Conservation (phyloP, 441 rosid genomes). For the Biscutella auriculata region DNA sequence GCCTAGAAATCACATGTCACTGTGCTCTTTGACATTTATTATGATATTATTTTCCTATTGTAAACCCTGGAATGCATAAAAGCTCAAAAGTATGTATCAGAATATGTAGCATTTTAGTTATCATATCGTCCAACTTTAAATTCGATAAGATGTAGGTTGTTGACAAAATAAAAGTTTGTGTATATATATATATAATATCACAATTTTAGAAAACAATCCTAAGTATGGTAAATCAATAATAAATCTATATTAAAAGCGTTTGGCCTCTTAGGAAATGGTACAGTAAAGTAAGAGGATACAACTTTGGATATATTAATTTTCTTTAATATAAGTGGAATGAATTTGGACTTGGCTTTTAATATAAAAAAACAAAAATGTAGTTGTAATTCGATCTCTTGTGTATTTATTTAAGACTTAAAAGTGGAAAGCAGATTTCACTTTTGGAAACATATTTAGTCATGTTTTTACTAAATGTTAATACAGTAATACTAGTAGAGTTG, state of each 20-base stretch:
- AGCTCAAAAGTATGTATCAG: too few relatives aligned
- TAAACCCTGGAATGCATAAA: too few relatives aligned
- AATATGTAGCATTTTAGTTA: too few relatives aligned
- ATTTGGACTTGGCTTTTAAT: neutral
- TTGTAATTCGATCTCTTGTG: constrained; percentile 1
- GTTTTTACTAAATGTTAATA: neutral
- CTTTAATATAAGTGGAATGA: neutral
- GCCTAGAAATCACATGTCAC: too few relatives aligned
- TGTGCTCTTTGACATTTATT: too few relatives aligned
- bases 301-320: neutral
- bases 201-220: neutral
- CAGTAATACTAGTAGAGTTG: neutral
- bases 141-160: too few relatives aligned
- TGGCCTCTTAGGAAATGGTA: too few relatives aligned
- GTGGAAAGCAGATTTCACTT: neutral
- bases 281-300: neutral
- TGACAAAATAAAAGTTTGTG: too few relatives aligned
- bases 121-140: too few relatives aligned
- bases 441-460: too few relatives aligned
- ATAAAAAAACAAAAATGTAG: neutral
- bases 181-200: neutral
- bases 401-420: neutral
- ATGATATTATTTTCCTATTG: too few relatives aligned
- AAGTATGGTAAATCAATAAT: neutral
- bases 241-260: neutral